These are phyloP conservation scores for Salvia miltiorrhiza DNA, from an alignment of 257 asterid genomes.

Conservation along the genomic window DNA sequence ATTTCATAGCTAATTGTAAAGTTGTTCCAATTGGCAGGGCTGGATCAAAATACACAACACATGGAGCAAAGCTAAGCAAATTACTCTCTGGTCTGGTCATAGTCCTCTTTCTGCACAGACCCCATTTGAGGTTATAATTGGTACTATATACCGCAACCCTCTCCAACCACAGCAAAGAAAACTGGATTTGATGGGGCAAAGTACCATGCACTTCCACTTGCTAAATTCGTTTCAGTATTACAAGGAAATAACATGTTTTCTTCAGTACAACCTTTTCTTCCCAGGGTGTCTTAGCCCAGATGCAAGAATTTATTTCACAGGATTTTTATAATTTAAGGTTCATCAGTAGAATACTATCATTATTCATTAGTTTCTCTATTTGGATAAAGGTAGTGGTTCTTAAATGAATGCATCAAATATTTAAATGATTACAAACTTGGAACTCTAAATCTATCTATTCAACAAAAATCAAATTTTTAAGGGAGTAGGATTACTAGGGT, in stretches of 20 bases:
- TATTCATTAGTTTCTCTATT: no score
- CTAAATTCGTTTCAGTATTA: neutral
- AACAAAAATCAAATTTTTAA: neutral
- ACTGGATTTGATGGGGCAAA: neutral
- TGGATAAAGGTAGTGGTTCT: no score
- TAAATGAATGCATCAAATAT: no score
- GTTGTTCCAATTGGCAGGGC: neutral
- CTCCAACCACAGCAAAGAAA: constrained; percentile 5
- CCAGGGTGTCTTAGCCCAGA: neutral
- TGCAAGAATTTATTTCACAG: neutral
- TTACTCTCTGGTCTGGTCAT: neutral
- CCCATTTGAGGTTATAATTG: neutral
- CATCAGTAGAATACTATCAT: neutral
- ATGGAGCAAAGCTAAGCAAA: neutral
- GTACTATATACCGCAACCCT: neutral
- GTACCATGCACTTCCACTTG: neutral
- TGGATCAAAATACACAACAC: neutral
- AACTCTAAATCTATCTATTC: neutral
- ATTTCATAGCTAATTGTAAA: neutral
- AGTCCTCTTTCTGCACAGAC: neutral
- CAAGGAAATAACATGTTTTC: neutral
- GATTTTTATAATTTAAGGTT: neutral
- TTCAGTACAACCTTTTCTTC: neutral
- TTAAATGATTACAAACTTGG: neutral
- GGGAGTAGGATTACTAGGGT: neutral